Evolutionary conservation across 2,329 filamentous ascomycete species (phyloP), one percentile per base, ranked within the genome.

Genomic region (Cytospora chrysosperma): DNA sequence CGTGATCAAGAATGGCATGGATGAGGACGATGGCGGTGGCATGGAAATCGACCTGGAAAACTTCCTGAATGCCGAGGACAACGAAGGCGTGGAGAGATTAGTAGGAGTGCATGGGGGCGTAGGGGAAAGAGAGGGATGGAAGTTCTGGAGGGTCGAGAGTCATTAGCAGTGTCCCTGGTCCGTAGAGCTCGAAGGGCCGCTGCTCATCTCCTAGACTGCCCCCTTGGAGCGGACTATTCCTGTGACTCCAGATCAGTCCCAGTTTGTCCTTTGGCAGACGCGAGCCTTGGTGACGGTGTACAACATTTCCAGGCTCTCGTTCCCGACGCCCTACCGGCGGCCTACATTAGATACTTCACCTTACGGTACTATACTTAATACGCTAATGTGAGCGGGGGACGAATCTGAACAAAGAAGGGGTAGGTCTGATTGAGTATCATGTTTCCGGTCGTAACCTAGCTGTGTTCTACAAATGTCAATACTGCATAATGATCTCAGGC

Each of bases 41-140:
- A 92, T 95, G 79, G 93, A 97, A 77, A 98, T 99, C 71, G 91
- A 97, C 70, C 83, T 94, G 71, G 92, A 97, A 64, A 82, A 81
- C 64, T 87, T 99, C 74, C 81, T 98, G 61, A 91, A 88, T 62
- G 95, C 92, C 0, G 85, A 92, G 59, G 93, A 91, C 1, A 90
- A 88, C 43, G 89, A 93, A 61, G 95, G 91, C 0, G 90, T 99
- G 24, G 94, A 98, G 76, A 83, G 84, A 70, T 79, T 99, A 49
- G 94, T 97, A 0, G 93, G 94, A 19, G 92, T 96, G 2, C 83
- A 85, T 61, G 87, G 87, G 4, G 82, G 85, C 27, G 82, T 80
- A 0, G 88, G 89, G 54, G 88, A 89, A 72, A 79, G 89, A 66
- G 88, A 92, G 70, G 90, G 90, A 3, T 95, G 91, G 91, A 93